phyloP scores from a whole-genome alignment of 164 flowering plant species.

The Vitis rupestris region DNA sequence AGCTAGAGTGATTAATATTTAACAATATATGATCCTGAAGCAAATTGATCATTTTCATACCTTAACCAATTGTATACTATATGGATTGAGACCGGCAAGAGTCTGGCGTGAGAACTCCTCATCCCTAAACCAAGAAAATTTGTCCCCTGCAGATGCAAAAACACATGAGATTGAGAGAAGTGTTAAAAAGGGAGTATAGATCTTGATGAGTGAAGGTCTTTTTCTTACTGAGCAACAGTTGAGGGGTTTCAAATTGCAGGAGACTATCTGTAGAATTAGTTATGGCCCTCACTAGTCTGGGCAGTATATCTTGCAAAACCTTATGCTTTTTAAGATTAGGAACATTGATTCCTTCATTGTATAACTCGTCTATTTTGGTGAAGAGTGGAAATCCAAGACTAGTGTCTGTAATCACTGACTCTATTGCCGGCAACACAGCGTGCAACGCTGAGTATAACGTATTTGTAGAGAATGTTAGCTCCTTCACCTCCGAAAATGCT shows the following conservation, averaged over 20 bases:
- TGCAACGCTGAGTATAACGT: constrained; percentile 45
- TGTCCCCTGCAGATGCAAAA: constrained; percentile 19
- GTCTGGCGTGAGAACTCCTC: constrained; percentile 26
- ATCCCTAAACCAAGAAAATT: constrained; percentile 24
- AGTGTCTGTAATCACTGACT: constrained; percentile 23
- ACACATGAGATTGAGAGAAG: background rate
- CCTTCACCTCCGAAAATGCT: constrained; percentile 57
- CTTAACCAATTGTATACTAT: constrained; percentile 12
- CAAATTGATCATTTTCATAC: constrained; percentile 1
- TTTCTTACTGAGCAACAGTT: constrained; percentile 13
- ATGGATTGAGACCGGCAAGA: constrained; percentile 24
- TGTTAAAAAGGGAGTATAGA: background rate
- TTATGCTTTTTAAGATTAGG: constrained; percentile 14
- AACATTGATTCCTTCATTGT: constrained; percentile 37
- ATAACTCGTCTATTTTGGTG: constrained; percentile 44
- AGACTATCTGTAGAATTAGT: constrained; percentile 13
- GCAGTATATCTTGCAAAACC: constrained; percentile 16
- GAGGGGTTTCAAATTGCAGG: constrained; percentile 38
- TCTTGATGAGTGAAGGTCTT: too few species aligned
- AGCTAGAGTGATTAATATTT: too few species aligned
- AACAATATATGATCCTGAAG: too few species aligned
- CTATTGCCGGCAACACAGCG: constrained; percentile 44
- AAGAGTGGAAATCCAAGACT: constrained; percentile 44
- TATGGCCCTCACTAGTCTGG: constrained; percentile 33
- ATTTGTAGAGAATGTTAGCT: constrained; percentile 41